Conservation (phyloP, 1,284 basidiomycete species). For the Thelephora terrestris region DNA sequence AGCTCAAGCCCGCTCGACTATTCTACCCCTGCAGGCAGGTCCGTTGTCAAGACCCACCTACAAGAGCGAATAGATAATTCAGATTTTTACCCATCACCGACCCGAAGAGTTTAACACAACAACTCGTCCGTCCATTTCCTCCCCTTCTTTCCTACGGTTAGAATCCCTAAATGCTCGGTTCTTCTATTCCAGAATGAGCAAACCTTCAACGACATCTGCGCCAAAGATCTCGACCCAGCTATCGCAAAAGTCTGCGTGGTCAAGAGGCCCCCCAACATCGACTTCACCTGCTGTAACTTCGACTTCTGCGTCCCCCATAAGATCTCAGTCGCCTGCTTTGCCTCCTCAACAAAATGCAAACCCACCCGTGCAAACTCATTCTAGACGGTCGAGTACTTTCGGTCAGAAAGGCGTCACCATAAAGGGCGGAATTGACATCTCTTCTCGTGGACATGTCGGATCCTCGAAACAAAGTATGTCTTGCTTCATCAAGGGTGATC, state of each 20-base stretch:
- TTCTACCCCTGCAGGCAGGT: conserved; percentile 83
- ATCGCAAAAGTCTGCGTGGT: conserved; percentile 71
- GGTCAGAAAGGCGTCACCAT: conserved; percentile 51
- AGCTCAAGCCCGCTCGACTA: conserved; percentile 22
- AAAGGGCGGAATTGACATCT: conserved; percentile 65
- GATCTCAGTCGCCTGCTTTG: conserved; percentile 67
- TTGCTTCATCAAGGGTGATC: conserved; percentile 4
- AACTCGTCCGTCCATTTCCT: conserved; percentile 41
- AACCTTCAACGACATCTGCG: conserved; percentile 61
- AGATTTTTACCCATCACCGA: conserved; percentile 29
- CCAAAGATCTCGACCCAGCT: conserved; percentile 62
- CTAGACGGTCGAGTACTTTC: conserved; percentile 60
- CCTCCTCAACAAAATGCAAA: conserved; percentile 11
- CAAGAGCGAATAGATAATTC: conserved; percentile 36
- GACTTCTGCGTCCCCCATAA: conserved; percentile 42
- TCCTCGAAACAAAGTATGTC: conserved; percentile 54
- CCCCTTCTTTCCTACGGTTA: conserved; percentile 10
- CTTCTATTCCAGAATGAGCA: conserved; percentile 63
- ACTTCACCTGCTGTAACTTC: conserved; percentile 22
- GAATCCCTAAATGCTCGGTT: conserved; percentile 6
- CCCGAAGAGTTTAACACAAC: conserved; percentile 25
- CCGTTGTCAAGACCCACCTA: conserved; percentile 71
- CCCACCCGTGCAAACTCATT: conserved; percentile 39
- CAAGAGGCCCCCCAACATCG: conserved; percentile 60
- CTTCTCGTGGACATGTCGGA: conserved; percentile 39